A percentile compares a stretch with the other conserved stretches of the same genome.
Conservation (phyloP, 495 filamentous ascomycete genomes). For the Endocarpon pusillum region DNA sequence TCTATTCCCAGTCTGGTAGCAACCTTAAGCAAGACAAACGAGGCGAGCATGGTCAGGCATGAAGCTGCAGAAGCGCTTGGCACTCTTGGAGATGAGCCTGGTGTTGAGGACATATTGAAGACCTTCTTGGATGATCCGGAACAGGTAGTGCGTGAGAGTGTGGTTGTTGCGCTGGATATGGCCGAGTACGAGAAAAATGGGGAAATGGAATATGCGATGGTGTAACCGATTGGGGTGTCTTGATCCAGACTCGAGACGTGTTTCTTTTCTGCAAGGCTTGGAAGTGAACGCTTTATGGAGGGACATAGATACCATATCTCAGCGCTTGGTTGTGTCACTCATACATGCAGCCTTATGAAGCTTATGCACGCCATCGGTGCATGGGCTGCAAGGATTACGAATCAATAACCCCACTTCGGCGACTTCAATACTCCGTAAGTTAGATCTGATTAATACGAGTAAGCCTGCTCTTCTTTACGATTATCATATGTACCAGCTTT, state of each 20-base stretch:
- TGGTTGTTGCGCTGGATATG: conserved; percentile 94
- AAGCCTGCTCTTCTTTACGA: too few species aligned
- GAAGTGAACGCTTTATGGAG: conserved; percentile 2
- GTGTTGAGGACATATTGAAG: conserved; percentile 72
- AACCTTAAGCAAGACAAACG: conserved; percentile 57
- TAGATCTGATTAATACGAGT: too few species aligned
- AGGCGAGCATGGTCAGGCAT: conserved; percentile 91
- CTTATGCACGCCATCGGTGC: too few species aligned
- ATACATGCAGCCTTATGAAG: not conserved
- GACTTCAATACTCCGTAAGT: too few species aligned
- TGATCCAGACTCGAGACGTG: too few species aligned
- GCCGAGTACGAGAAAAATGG: conserved; percentile 87
- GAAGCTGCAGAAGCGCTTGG: conserved; percentile 97
- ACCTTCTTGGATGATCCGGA: conserved; percentile 79
- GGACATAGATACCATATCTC: too few species aligned
- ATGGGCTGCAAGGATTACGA: too few species aligned
- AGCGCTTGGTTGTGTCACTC: too few species aligned
- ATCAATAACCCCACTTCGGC: too few species aligned
- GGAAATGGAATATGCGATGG: conserved; percentile 75
- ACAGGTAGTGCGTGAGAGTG: conserved; percentile 83
- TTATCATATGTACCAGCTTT: too few species aligned
- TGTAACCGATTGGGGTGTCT: conserved; percentile 40
- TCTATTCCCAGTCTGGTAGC: conserved; percentile 76
- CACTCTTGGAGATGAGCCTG: conserved; percentile 82
- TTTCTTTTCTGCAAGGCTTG: conserved; percentile 4